Base-by-base conservation (phyloP, 139 green algal species). In the Zygnema cylindricum region DNA sequence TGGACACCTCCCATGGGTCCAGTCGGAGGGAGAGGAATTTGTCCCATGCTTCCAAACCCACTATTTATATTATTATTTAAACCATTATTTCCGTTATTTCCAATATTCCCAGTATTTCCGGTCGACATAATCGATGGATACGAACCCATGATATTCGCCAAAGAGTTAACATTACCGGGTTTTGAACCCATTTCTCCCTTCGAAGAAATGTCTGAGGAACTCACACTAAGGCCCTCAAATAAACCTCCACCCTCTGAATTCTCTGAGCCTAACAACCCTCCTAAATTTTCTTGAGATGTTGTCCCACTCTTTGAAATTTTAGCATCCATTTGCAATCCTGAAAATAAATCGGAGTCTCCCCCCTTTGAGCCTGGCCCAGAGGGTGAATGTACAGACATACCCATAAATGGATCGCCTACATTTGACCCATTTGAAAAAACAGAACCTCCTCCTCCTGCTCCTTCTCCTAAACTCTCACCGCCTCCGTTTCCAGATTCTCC, bases 321-420 rank as follows among this genome's bases (percentile, higher is more conserved):
- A 63, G 49, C 7, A 16, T 79, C 71, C 42, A 55, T 11, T 16
- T 43, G 36, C 71, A 79, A 55, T 41, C 38, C 71, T 25, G 38
- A 43, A 42, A 42, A 55, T 79, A 43, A 79, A 16, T 55, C 36
- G 3, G 38, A 7, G 7, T 79, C 71, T 38, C 71, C 71, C 16
- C 36, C 38, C 30, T n/a, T n/a, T 36, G 30, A n/a, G 57, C 30
- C 57, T 43, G 36, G 7, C 7, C 36, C 36, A 7, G 71, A 43
- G 57, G 57, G 30, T 30, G 57, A n/a, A 30, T 73, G 57, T 79
- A 43, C 36, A 25, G 71, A 79, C 71, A 79, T 43, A 16, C 71
- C 71, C 7, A 16, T 16, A 11, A 79, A 79, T 38, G 38, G 71
- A 43, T 79, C 71, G 49, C 7, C 49, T 25, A 63, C 16, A 63